These are phyloP conservation scores for Amanita subjunquillea DNA, from an alignment of 768 basidiomycete species.

Conservation along the genomic window DNA sequence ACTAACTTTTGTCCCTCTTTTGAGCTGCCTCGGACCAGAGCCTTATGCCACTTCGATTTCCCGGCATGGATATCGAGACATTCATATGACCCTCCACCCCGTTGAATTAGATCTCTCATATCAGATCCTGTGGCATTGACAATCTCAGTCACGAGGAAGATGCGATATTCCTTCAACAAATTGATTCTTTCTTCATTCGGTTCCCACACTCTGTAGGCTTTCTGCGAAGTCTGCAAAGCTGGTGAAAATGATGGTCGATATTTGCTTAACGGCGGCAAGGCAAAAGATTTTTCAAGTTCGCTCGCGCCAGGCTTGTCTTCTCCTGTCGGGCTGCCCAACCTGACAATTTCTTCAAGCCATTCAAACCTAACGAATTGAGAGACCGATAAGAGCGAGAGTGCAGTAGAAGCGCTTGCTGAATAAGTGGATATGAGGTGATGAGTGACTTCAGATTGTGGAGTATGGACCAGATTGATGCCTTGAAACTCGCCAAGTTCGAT, in stretches of 20 bases:
- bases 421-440: slow-evolving; percentile 54
- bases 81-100: slow-evolving; percentile 55
- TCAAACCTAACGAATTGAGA: slow-evolving; percentile 53
- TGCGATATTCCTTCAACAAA: slow-evolving; percentile 42
- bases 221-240: slow-evolving; percentile 34
- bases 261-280: slow-evolving; percentile 40
- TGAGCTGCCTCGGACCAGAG: slow-evolving; percentile 39
- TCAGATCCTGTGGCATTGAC: slow-evolving; percentile 37
- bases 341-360: slow-evolving; percentile 57
- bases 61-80: slow-evolving; percentile 45
- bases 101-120: slow-evolving; percentile 40
- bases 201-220: slow-evolving; percentile 51
- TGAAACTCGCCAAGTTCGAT: neutral
- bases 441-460: slow-evolving; percentile 36
- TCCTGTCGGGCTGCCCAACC: slow-evolving; percentile 30
- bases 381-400: slow-evolving; percentile 48
- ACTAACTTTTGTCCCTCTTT: slow-evolving; percentile 41
- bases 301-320: slow-evolving; percentile 19
- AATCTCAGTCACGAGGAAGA: slow-evolving; percentile 52
- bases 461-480: slow-evolving; percentile 50
- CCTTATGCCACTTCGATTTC: slow-evolving; percentile 36
- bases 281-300: slow-evolving; percentile 41
- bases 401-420: slow-evolving; percentile 36
- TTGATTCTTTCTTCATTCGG: slow-evolving; percentile 52
- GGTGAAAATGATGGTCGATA: slow-evolving; percentile 51